These are phyloP conservation scores for Lepidium sativum DNA, from an alignment of 345 rosid genomes.

Conservation along the genomic window DNA sequence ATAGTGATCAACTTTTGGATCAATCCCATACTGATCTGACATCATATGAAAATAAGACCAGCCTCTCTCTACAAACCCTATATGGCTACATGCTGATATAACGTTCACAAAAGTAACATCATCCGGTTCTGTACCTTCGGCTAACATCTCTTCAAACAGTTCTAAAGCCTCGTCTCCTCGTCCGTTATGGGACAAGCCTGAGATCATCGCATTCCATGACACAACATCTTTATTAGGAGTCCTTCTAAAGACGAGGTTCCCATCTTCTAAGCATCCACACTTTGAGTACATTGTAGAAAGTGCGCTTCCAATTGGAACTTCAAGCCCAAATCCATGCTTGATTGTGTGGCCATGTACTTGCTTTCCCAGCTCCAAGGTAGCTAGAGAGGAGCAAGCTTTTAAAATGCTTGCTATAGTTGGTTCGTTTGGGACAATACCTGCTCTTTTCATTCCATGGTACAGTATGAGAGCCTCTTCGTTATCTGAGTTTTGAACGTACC, in stretches of 20 bases:
- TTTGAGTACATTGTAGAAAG: constrained; percentile 50
- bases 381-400: constrained; percentile 50
- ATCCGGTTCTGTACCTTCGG: constrained; percentile 47
- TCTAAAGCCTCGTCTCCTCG: constrained; percentile 37
- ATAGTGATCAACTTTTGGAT: constrained; percentile 59
- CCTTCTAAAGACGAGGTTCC: constrained; percentile 41
- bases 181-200: constrained; percentile 48
- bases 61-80: constrained; percentile 65
- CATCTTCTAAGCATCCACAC: constrained; percentile 40
- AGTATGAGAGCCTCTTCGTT: constrained; percentile 46
- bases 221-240: constrained; percentile 44
- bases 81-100: constrained; percentile 69
- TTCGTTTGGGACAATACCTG: constrained; percentile 53
- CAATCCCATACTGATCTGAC: constrained; percentile 33
- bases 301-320: constrained; percentile 43
- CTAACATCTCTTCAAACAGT: constrained; percentile 51
- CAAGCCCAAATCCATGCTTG: constrained; percentile 39
- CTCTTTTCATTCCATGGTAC: constrained; percentile 47
- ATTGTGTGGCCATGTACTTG: constrained; percentile 60
- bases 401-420: constrained; percentile 61
- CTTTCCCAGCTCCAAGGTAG: constrained; percentile 48
- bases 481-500: constrained; percentile 47
- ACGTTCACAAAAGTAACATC: constrained; percentile 52
- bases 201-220: constrained; percentile 54
- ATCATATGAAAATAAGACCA: constrained; percentile 47